phyloP scores from a whole-genome alignment of 441 rosid species.

The Erodium moschatum region DNA sequence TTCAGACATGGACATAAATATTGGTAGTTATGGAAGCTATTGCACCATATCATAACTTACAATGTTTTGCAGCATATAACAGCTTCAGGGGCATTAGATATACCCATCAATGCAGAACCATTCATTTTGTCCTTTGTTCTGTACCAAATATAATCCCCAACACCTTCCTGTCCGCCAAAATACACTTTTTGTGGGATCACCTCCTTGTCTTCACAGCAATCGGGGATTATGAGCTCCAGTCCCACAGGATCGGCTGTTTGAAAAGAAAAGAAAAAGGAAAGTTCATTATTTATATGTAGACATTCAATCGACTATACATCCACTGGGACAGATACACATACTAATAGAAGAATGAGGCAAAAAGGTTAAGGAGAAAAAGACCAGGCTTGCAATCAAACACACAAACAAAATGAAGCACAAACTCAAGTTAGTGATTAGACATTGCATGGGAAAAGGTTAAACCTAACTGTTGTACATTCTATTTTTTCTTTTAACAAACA shows the following conservation, averaged over 20 bases:
- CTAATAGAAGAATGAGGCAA: neutral
- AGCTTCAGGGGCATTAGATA: slow-evolving; percentile 42
- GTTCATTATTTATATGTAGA: neutral
- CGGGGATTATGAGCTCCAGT: slow-evolving; percentile 62
- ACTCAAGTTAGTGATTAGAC: slow-evolving; percentile 7
- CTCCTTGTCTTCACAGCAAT: slow-evolving; percentile 65
- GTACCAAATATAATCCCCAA: slow-evolving; percentile 77
- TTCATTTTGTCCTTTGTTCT: slow-evolving; percentile 54
- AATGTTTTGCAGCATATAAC: slow-evolving; percentile 47
- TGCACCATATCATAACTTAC: slow-evolving; percentile 41
- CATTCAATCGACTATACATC: neutral
- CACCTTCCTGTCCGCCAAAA: slow-evolving; percentile 89
- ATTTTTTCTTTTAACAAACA: no score
- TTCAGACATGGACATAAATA: slow-evolving; percentile 13
- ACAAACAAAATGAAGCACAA: neutral
- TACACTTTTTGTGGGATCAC: slow-evolving; percentile 66
- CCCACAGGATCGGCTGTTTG: slow-evolving; percentile 87
- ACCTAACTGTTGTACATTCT: no score
- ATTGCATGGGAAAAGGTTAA: neutral
- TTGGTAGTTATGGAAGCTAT: slow-evolving; percentile 8
- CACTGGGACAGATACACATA: neutral
- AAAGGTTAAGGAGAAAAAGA: slow-evolving; percentile 5
- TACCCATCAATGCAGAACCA: slow-evolving; percentile 53
- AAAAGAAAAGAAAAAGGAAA: slow-evolving; percentile 14
- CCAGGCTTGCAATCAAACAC: neutral